Evolutionary conservation across 768 basidiomycete species (phyloP).

Genomic region (Russula foetens): DNA sequence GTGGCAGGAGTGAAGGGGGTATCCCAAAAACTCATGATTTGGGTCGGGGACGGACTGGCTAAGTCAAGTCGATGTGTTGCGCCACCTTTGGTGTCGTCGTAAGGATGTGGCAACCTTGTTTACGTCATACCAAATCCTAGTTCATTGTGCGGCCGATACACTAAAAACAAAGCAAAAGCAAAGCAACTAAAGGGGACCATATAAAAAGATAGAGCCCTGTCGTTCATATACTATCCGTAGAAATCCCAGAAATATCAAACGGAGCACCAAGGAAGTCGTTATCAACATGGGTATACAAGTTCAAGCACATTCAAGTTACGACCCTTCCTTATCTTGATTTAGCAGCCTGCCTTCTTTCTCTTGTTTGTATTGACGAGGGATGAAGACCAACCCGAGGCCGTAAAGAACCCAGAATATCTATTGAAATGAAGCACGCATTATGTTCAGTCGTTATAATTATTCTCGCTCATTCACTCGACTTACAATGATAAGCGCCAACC

Average conservation of each 20-base stretch:
- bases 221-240: too few species aligned
- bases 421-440: neutral
- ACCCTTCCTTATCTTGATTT: conserved; percentile 1
- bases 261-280: too few species aligned
- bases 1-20: neutral
- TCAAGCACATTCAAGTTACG: too few species aligned
- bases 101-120: neutral
- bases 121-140: neutral
- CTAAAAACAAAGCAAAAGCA: too few species aligned
- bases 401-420: conserved; percentile 13
- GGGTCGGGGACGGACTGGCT: neutral
- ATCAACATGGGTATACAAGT: too few species aligned
- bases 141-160: too few species aligned
- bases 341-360: conserved; percentile 10
- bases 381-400: neutral
- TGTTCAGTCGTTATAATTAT: neutral
- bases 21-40: conserved; percentile 22
- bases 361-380: conserved; percentile 11
- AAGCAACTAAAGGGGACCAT: too few species aligned
- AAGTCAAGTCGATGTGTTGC: neutral
- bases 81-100: too few species aligned
- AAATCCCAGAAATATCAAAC: too few species aligned
- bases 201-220: too few species aligned
- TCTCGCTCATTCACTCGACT: neutral
- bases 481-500: conserved; percentile 13